phyloP scores from a whole-genome alignment of 192 early-diverging fungal genomes.

The Podochytrium sp. region DNA sequence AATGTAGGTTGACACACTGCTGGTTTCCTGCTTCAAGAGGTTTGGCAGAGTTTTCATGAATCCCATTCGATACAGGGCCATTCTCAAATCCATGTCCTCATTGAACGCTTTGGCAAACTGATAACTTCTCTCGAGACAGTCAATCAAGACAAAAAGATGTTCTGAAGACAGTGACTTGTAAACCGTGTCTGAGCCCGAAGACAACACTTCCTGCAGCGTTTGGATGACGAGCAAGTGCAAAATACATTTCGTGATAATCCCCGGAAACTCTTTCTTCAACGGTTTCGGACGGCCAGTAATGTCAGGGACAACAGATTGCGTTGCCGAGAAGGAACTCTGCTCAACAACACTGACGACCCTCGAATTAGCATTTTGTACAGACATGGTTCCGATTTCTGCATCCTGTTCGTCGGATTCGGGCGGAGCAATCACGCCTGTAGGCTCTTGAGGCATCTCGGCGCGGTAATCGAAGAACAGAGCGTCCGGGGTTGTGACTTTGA shows the following conservation, averaged over 20 bases:
- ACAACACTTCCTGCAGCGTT: conserved; percentile 78
- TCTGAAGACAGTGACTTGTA: conserved; percentile 58
- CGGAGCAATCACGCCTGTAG: conserved; percentile 26
- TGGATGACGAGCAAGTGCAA: conserved; percentile 88
- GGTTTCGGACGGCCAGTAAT: conserved; percentile 41
- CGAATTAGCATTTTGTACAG: not conserved
- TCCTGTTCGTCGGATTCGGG: conserved; percentile 12
- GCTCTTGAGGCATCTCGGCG: conserved; percentile 28
- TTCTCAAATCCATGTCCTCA: conserved; percentile 75
- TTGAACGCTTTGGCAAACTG: conserved; percentile 86
- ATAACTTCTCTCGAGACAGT: conserved; percentile 80
- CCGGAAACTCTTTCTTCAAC: conserved; percentile 77
- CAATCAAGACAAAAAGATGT: conserved; percentile 77
- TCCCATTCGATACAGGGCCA: conserved; percentile 80
- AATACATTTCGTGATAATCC: conserved; percentile 88
- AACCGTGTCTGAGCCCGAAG: conserved; percentile 52
- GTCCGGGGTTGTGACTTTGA: conserved; percentile 79
- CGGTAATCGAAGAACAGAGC: conserved; percentile 66
- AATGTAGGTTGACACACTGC: conserved; percentile 63
- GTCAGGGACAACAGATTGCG: conserved; percentile 14
- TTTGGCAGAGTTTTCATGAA: conserved; percentile 95
- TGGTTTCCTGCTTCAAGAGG: conserved; percentile 88
- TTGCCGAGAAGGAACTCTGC: not conserved
- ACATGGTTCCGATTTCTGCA: not conserved
- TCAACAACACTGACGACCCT: not conserved